Base-by-base conservation (phyloP, 306 rosid species). In the Pterocarpus macrocarpus region DNA sequence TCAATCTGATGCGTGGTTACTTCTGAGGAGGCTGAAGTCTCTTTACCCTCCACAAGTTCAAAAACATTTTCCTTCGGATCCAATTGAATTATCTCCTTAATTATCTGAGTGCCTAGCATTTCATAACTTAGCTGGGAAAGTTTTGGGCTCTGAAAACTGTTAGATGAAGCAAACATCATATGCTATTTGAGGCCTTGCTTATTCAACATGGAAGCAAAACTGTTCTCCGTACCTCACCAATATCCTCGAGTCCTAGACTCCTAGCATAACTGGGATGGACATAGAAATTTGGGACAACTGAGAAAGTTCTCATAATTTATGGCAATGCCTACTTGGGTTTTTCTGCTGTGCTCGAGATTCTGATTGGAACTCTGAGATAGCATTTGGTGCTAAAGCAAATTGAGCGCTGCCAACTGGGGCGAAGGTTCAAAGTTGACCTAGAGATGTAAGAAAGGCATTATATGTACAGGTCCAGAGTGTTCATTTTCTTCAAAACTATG, bases 1-100 rank as follows among this genome's bases (percentile, higher is more conserved):
- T 36, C 82, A 73, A 59, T 88, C 97, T 74, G 98, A 93, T 86
- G 97, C 92, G 4, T 71, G 87, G 93, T 81, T 88, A 81, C 99
- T 95, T 83, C 78, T 95, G 81, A 87, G 90, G 77, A 88, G 99
- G 82, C 65, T 93, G 56, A 85, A 88, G 79, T 83, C 87, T 61
- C 79, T 70, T 34, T 11, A 64, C 70, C 67, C 76, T 15, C 72
- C 80, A 14, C 90, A 62, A 81, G 73, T 75, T 71, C 84, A 63
- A 77, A 81, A 55, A 0, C 17, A 36, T 75, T 13, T 64, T 58
- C 79, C 82, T 47, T 38, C 71, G 2, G 78, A 80, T 58, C 90
- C 86, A 75, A 87, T 91, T 65, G 88, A 85, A 16, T 64, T 94
- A 68, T 92, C 91, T 73, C 91, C 94, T 7, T 92, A 71, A 86